Conservation (phyloP, 2,329 filamentous ascomycete species). For the Clonostachys rhizophaga region DNA sequence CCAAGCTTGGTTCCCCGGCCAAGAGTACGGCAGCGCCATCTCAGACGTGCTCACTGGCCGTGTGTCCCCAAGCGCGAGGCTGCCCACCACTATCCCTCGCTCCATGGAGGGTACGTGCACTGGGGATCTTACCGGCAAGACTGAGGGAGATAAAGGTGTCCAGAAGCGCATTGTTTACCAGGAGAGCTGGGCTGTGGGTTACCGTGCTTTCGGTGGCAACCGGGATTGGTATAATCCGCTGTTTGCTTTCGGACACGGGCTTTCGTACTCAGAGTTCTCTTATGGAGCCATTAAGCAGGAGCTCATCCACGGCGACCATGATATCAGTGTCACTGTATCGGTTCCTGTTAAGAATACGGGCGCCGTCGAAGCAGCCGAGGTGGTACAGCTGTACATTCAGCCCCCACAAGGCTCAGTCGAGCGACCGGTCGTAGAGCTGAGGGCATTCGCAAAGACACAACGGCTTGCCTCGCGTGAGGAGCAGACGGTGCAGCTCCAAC, state of each 20-base stretch:
- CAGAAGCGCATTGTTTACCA: conserved; percentile 47
- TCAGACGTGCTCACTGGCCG: conserved; percentile 60
- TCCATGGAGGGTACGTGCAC: conserved; percentile 46
- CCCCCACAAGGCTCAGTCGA: not conserved
- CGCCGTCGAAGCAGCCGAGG: conserved; percentile 34
- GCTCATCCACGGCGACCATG: conserved; percentile 15
- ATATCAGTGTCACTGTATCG: conserved; percentile 4
- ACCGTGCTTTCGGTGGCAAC: conserved; percentile 29
- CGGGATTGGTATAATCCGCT: conserved; percentile 41
- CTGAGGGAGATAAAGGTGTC: no score
- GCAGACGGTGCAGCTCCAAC: not conserved
- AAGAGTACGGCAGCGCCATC: conserved; percentile 63
- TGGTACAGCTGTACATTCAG: conserved; percentile 48
- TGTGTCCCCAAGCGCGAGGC: conserved; percentile 57
- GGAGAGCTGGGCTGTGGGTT: conserved; percentile 64
- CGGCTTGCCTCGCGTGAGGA: not conserved
- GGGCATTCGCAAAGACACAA: conserved; percentile 15
- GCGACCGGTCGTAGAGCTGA: conserved; percentile 13
- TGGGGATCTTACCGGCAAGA: conserved; percentile 27
- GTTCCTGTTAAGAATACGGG: conserved; percentile 55
- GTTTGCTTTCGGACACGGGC: conserved; percentile 63
- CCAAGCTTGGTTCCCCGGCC: conserved; percentile 64
- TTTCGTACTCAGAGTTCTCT: conserved; percentile 62
- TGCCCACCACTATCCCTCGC: conserved; percentile 58
- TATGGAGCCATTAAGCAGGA: not conserved